These are phyloP conservation scores for Trametes sp. DNA, from an alignment of 1,284 basidiomycete genomes.

Conservation along the genomic window DNA sequence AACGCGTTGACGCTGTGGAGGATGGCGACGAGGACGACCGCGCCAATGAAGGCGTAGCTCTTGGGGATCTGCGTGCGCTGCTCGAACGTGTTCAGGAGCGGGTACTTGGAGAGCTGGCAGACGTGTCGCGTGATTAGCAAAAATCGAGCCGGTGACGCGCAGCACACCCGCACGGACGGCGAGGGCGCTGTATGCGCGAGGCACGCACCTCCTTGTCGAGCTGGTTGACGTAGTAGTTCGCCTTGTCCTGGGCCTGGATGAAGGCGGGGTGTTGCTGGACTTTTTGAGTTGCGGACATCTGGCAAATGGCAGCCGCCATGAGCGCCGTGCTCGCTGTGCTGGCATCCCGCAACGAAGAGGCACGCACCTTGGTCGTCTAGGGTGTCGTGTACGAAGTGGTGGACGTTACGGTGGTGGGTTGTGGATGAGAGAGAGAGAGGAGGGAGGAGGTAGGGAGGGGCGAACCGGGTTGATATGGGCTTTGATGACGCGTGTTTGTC, in stretches of 20 bases:
- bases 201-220: constrained; percentile 92
- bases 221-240: constrained; percentile 78
- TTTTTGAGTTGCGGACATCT: constrained; percentile 82
- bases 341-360: not conserved
- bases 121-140: constrained; percentile 31
- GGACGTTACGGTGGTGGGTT: not conserved
- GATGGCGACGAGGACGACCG: constrained; percentile 66
- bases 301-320: constrained; percentile 27
- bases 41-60: constrained; percentile 87
- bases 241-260: constrained; percentile 81
- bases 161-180: not conserved
- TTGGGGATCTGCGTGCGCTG: constrained; percentile 93
- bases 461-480: constrained; percentile 51
- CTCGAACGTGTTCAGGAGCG: constrained; percentile 84
- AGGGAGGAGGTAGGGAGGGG: constrained; percentile 32
- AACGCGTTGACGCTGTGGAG: constrained; percentile 86
- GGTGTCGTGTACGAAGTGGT: constrained; percentile 19
- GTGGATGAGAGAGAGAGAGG: constrained; percentile 23
- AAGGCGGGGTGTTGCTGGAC: constrained; percentile 87
- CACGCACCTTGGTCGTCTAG: constrained; percentile 29
- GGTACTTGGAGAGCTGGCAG: constrained; percentile 89
- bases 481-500: constrained; percentile 59
- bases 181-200: not conserved
- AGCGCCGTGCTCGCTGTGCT: not conserved
- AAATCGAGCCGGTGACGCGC: not conserved